Base-by-base conservation (phyloP, 768 basidiomycete genomes). In the Lentinula lateritia region DNA sequence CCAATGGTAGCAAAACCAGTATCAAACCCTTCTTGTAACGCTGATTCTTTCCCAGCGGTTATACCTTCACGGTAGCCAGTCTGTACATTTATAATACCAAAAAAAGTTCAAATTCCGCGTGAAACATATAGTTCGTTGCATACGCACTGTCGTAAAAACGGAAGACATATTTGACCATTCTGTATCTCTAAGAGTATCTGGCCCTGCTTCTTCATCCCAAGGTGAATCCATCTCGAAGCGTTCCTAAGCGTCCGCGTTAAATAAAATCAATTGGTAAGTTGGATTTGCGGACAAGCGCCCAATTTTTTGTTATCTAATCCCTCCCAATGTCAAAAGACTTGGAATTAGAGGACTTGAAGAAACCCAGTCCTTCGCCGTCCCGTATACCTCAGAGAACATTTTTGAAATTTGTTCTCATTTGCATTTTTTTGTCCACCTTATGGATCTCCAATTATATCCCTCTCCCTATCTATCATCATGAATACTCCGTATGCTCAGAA, bases 11-110 rank as follows among this genome's bases (percentile, higher is more conserved):
- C 86, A 68, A 93, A 98, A 1, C 92, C 94, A 3, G 80, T 76
- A 72, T 99, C 93, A 68, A 99, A 98, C 0, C 96, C 96, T 64
- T 86, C 78, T 68, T 99, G 96, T 1, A 98, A 79, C 2, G 87
- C 87, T 0, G 83, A 78, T 70, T 95, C 90, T 71, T 98, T 98
- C 3, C 96, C 96, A 4, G 89, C 86, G 0, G 88, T 90, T 67
- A 98, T 96, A 6, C 96, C 96, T 74, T 98, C 95, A n/a, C 96
- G 86, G 69, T 98, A 98, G 2, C 96, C 96, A 16, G 86, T 86
- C 96, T 97, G 66, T 43, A 18, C 10, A 54, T 55, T 41, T 28
- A 13, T 28, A 4, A 28, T 48, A 57, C 52, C 6, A 8, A 52
- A 57, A 8, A 15, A 18, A 23, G 13, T 39, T 9, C 43, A 15